Conservation (phyloP, 2,329 filamentous ascomycete species). For the Fusarium goolgardi region DNA sequence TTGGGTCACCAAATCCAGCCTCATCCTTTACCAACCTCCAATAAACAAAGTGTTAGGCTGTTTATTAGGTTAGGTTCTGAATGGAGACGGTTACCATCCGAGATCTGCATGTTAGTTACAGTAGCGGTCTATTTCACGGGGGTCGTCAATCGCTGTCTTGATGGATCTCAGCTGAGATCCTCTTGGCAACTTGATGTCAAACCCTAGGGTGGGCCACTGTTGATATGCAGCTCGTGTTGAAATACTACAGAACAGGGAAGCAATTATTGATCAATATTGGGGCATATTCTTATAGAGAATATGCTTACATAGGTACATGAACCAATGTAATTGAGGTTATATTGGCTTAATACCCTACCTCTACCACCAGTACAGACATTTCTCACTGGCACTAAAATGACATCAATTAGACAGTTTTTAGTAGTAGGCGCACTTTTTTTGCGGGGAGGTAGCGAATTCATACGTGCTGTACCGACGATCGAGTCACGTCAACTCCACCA, state of each 20-base stretch:
- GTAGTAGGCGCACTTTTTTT: slow-evolving; percentile 31
- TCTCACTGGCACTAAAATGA: slow-evolving; percentile 45
- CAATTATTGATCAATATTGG: not conserved
- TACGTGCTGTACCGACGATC: slow-evolving; percentile 2
- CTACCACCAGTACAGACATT: not conserved
- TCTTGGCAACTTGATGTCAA: slow-evolving; percentile 1
- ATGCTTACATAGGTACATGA: not conserved
- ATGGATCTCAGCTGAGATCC: not conserved
- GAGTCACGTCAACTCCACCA: slow-evolving; percentile 34
- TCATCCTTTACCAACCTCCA: slow-evolving; percentile 12
- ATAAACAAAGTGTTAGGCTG: not conserved
- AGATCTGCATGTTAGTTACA: slow-evolving; percentile 1
- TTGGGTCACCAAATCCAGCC: slow-evolving; percentile 2
- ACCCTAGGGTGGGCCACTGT: not conserved
- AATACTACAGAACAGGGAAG: not conserved
- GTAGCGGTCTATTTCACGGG: slow-evolving; percentile 7
- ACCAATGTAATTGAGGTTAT: not conserved
- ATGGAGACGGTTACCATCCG: not conserved
- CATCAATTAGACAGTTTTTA: slow-evolving; percentile 9
- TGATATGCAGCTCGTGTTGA: not conserved
- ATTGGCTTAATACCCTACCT: not conserved
- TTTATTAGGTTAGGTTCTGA: not conserved
- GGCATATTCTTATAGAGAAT: no score
- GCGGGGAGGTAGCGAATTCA: slow-evolving; percentile 34
- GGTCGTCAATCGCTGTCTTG: not conserved